These are phyloP conservation scores for Colletotrichum neosansevieriae DNA, from an alignment of 2,329 filamentous ascomycete genomes.

Conservation along the genomic window DNA sequence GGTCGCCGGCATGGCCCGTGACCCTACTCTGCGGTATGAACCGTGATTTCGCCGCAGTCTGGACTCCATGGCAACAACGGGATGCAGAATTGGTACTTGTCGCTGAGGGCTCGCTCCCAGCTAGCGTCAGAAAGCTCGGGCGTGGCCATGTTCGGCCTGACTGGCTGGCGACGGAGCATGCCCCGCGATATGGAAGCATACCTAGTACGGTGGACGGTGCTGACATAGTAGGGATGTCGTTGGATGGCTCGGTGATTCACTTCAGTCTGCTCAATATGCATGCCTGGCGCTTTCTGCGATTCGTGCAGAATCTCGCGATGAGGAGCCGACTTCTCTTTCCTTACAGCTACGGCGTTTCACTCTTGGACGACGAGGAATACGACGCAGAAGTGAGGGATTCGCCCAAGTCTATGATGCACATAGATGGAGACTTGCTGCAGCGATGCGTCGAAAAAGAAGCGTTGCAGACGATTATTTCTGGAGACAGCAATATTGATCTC, in stretches of 20 bases:
- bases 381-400: slow-evolving; percentile 54
- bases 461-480: slow-evolving; percentile 57
- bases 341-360: slow-evolving; percentile 52
- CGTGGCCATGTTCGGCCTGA: slow-evolving; percentile 64
- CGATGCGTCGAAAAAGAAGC: slow-evolving; percentile 62
- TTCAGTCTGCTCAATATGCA: slow-evolving; percentile 74
- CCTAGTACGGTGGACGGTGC: slow-evolving; percentile 57
- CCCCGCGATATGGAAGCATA: slow-evolving; percentile 57
- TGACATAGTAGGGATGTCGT: slow-evolving; percentile 72
- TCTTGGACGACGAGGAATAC: slow-evolving; percentile 42
- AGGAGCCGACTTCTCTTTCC: slow-evolving; percentile 62
- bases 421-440: slow-evolving; percentile 75
- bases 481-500: slow-evolving; percentile 49
- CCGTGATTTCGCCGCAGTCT: slow-evolving; percentile 62
- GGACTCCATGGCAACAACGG: slow-evolving; percentile 58
- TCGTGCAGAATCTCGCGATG: slow-evolving; percentile 77
- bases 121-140: slow-evolving; percentile 68
- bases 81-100: slow-evolving; percentile 59
- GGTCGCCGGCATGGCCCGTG: slow-evolving; percentile 52
- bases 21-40: slow-evolving; percentile 62
- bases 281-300: slow-evolving; percentile 76
- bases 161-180: slow-evolving; percentile 57
- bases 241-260: slow-evolving; percentile 77
- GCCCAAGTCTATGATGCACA: slow-evolving; percentile 66
- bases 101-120: slow-evolving; percentile 68